Evolutionary conservation across 2,329 filamentous ascomycete species (phyloP).

Genomic region (Scorias spongiosa): DNA sequence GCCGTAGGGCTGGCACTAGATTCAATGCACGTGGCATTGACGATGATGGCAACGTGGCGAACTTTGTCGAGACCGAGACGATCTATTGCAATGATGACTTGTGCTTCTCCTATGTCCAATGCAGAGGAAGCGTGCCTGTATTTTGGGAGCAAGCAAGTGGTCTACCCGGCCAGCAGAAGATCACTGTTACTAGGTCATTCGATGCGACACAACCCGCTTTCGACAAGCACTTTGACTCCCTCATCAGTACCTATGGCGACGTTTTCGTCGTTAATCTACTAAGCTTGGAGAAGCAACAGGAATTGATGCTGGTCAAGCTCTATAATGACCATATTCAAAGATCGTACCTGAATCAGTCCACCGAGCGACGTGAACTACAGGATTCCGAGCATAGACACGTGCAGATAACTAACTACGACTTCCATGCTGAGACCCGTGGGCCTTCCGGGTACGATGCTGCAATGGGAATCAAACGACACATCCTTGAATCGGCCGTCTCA

Average conservation of each 20-base stretch:
- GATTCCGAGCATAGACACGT: constrained; percentile 58
- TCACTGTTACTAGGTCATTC: constrained; percentile 70
- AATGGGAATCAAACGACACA: constrained; percentile 63
- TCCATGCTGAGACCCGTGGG: constrained; percentile 83
- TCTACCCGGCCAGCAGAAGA: constrained; percentile 86
- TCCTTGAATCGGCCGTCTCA: constrained; percentile 63
- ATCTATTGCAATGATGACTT: constrained; percentile 69
- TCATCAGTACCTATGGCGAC: constrained; percentile 75
- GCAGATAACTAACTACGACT: constrained; percentile 79
- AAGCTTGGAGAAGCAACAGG: constrained; percentile 75
- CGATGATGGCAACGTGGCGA: constrained; percentile 92
- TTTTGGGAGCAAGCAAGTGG: constrained; percentile 95
- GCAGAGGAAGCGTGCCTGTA: constrained; percentile 81
- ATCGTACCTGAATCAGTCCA: constrained; percentile 51
- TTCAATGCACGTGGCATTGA: constrained; percentile 98
- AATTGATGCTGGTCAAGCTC: constrained; percentile 65
- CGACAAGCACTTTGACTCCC: constrained; percentile 81
- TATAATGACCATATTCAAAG: constrained; percentile 65
- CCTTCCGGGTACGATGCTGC: constrained; percentile 81
- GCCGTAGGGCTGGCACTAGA: constrained; percentile 75
- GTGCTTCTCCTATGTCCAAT: constrained; percentile 85
- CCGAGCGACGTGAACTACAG: constrained; percentile 27
- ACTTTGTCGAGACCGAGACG: constrained; percentile 97
- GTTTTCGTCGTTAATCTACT: constrained; percentile 88
- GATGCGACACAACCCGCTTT: constrained; percentile 92